Conservation (phyloP, 176 grass and related monocot genomes). For the Typha latifolia region DNA sequence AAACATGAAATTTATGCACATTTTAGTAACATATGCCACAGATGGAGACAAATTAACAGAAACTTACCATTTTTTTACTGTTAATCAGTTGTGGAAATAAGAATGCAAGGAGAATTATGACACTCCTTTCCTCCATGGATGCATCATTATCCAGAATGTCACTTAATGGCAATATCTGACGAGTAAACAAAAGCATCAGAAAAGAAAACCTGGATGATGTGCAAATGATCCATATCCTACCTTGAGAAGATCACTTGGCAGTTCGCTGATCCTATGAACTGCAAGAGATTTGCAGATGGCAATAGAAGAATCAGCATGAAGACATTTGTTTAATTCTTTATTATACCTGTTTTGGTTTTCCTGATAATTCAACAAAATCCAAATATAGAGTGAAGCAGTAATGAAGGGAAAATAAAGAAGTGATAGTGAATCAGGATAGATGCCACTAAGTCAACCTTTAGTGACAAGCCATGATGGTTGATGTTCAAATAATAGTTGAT, state of each 20-base stretch:
- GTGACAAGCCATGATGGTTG: constrained; percentile 13
- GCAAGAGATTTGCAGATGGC: constrained; percentile 5
- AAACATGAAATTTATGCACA: not conserved
- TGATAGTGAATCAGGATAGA: not conserved
- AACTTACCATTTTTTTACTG: constrained; percentile 39
- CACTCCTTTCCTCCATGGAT: constrained; percentile 41
- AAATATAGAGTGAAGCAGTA: constrained; percentile 3
- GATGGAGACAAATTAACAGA: constrained; percentile 14
- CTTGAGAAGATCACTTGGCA: constrained; percentile 37
- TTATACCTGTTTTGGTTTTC: constrained; percentile 23
- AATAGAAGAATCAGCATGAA: constrained; percentile 15
- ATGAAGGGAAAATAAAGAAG: not conserved
- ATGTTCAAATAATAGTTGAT: constrained; percentile 43
- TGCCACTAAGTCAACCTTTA: constrained; percentile 31
- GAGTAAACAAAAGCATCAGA: constrained; percentile 16
- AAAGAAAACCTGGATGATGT: constrained; percentile 13
- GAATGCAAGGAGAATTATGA: constrained; percentile 40
- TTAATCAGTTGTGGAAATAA: constrained; percentile 40
- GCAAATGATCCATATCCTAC: constrained; percentile 27
- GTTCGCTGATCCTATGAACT: constrained; percentile 17
- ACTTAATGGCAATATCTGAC: constrained; percentile 41
- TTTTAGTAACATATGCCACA: constrained; percentile 7
- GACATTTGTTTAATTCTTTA: constrained; percentile 26
- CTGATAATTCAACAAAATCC: constrained; percentile 14
- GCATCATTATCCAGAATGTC: constrained; percentile 29